These are phyloP conservation scores for Leucosporidium yakuticum DNA, from an alignment of 768 basidiomycete species.

Conservation along the genomic window DNA sequence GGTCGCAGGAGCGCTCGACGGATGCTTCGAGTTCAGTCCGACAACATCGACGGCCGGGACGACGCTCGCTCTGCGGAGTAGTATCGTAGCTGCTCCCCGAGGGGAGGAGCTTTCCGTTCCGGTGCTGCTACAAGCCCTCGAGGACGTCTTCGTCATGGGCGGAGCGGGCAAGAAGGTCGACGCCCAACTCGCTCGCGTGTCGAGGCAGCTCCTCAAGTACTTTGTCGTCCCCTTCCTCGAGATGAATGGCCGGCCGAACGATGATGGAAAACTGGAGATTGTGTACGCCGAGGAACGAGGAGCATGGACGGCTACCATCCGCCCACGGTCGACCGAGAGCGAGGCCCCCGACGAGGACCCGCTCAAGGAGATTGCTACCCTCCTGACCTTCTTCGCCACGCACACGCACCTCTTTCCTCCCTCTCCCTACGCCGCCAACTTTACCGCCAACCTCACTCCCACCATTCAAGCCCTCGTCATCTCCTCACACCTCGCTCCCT, in stretches of 20 bases:
- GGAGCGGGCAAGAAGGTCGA: slow-evolving; percentile 11
- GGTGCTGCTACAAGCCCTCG: slow-evolving; percentile 9
- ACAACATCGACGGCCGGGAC: background rate
- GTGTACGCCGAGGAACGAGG: background rate
- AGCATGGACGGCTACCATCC: background rate
- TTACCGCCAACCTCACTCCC: slow-evolving; percentile 29
- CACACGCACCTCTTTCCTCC: slow-evolving; percentile 24
- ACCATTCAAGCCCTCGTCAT: slow-evolving; percentile 28
- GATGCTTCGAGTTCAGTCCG: slow-evolving; percentile 17
- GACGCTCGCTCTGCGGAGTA: background rate
- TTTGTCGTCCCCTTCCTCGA: slow-evolving; percentile 31
- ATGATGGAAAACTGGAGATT: background rate
- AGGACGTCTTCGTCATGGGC: slow-evolving; percentile 9
- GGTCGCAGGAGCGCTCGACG: slow-evolving; percentile 19
- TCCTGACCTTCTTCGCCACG: slow-evolving; percentile 22
- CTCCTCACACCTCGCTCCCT: slow-evolving; percentile 21
- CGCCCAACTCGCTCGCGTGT: slow-evolving; percentile 9
- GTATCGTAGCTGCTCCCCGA: slow-evolving; percentile 1
- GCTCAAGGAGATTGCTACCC: background rate
- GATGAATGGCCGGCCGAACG: slow-evolving; percentile 1
- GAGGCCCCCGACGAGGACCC: background rate
- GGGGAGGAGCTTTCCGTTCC: background rate
- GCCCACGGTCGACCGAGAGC: background rate
- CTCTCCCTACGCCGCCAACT: slow-evolving; percentile 10
- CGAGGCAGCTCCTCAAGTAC: slow-evolving; percentile 21